Conservation (phyloP, 805 yeast genomes). For the Wickerhamiella lipophila region DNA sequence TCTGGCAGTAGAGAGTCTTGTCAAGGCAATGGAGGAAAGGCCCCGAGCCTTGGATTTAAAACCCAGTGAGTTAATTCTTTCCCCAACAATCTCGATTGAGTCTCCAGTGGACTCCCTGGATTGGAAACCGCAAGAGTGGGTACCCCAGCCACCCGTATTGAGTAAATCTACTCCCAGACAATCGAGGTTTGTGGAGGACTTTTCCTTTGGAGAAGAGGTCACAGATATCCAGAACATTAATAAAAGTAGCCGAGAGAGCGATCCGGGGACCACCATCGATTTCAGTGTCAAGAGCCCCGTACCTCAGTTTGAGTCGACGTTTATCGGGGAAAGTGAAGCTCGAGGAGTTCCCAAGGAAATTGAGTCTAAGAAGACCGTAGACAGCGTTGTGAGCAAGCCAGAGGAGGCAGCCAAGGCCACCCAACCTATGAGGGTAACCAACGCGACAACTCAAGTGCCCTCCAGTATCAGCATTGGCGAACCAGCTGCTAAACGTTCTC, state of each 20-base stretch:
- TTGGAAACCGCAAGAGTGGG: neutral
- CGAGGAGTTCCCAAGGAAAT: neutral
- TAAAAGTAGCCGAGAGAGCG: neutral
- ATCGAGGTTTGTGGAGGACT: neutral
- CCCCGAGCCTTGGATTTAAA: neutral
- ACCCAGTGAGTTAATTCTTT: neutral
- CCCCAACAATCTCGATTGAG: neutral
- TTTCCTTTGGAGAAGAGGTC: neutral
- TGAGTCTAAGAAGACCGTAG: too few species aligned
- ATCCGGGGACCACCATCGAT: neutral
- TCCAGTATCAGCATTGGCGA: neutral
- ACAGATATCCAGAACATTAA: neutral
- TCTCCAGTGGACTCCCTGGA: neutral
- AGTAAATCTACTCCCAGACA: neutral
- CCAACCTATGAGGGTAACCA: too few species aligned
- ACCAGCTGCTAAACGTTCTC: neutral
- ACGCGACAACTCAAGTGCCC: too few species aligned
- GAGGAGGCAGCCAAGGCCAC: neutral
- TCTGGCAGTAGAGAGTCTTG: neutral
- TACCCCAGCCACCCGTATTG: neutral
- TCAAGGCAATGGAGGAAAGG: neutral
- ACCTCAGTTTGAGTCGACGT: slow-evolving; percentile 3
- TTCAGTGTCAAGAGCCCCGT: neutral
- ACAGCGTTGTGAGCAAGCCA: neutral
- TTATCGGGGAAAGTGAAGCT: neutral